Conservation (phyloP, 805 yeast species). For the Phaffomyces opuntiae region DNA sequence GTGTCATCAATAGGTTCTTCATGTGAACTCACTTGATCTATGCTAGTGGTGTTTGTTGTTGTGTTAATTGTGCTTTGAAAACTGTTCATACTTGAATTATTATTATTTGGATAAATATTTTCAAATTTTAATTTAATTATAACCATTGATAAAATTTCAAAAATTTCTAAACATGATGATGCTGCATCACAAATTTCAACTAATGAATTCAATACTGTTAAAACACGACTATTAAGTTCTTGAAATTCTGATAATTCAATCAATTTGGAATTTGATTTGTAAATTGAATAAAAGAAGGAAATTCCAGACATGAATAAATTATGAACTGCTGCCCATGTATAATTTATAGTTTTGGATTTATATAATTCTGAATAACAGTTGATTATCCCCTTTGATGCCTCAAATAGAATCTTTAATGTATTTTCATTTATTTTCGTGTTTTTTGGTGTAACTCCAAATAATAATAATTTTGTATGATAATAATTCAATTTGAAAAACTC, state of each 20-base stretch:
- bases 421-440: slow-evolving; percentile 44
- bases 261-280: slow-evolving; percentile 55
- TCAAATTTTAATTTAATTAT: slow-evolving; percentile 50
- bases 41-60: no score
- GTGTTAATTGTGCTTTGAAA: no score
- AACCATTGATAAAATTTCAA: slow-evolving; percentile 66
- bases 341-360: slow-evolving; percentile 55
- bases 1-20: not conserved
- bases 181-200: slow-evolving; percentile 77
- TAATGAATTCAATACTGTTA: slow-evolving; percentile 52
- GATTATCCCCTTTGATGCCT: slow-evolving; percentile 62
- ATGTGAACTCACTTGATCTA: not conserved
- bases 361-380: slow-evolving; percentile 53
- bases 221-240: slow-evolving; percentile 39
- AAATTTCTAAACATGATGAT: slow-evolving; percentile 58
- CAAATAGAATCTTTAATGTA: slow-evolving; percentile 51
- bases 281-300: slow-evolving; percentile 70
- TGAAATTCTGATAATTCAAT: slow-evolving; percentile 42
- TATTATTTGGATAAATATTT: slow-evolving; percentile 2
- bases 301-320: slow-evolving; percentile 86
- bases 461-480: slow-evolving; percentile 61
- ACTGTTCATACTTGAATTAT: not conserved
- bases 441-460: slow-evolving; percentile 76
- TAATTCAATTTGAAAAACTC: slow-evolving; percentile 71
- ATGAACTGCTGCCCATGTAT: slow-evolving; percentile 92